Conservation (phyloP, 2,329 filamentous ascomycete genomes). For the Botryotinia calthae region DNA sequence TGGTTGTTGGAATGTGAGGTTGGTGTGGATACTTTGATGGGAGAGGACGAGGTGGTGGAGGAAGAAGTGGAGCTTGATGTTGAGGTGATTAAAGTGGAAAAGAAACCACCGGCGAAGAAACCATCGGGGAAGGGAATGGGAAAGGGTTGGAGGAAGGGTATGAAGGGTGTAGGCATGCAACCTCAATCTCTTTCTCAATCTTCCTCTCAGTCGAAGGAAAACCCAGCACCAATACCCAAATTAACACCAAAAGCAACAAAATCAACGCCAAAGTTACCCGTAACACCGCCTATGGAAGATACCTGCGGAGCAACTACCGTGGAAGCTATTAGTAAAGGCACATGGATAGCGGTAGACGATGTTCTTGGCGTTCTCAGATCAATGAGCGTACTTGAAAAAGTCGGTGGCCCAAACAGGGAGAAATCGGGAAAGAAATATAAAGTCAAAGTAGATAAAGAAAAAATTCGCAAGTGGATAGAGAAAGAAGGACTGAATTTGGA, state of each 20-base stretch:
- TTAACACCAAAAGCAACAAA: background rate
- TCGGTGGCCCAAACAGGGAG: conserved; percentile 39
- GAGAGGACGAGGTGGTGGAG: conserved; percentile 41
- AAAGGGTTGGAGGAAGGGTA: conserved; percentile 20
- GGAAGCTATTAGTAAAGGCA: conserved; percentile 69
- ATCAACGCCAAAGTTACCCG: background rate
- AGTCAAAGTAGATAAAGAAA: conserved; percentile 51
- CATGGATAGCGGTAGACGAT: conserved; percentile 84
- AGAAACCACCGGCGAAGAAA: background rate
- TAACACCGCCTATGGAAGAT: background rate
- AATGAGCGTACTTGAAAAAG: conserved; percentile 70
- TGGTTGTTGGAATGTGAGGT: conserved; percentile 49
- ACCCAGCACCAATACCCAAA: background rate
- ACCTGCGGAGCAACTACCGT: conserved; percentile 41
- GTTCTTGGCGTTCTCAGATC: conserved; percentile 73
- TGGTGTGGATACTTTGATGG: conserved; percentile 30
- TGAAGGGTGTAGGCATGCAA: conserved; percentile 19
- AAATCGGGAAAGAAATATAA: conserved; percentile 44
- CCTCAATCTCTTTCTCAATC: background rate
- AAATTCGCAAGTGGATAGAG: conserved; percentile 65
- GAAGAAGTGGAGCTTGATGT: conserved; percentile 42
- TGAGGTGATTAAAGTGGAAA: conserved; percentile 44
- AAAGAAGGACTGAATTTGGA: conserved; percentile 68
- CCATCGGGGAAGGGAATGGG: conserved; percentile 17
- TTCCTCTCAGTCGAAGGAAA: background rate